phyloP scores from a whole-genome alignment of 345 rosid species.

The Hibiscus mutabilis region DNA sequence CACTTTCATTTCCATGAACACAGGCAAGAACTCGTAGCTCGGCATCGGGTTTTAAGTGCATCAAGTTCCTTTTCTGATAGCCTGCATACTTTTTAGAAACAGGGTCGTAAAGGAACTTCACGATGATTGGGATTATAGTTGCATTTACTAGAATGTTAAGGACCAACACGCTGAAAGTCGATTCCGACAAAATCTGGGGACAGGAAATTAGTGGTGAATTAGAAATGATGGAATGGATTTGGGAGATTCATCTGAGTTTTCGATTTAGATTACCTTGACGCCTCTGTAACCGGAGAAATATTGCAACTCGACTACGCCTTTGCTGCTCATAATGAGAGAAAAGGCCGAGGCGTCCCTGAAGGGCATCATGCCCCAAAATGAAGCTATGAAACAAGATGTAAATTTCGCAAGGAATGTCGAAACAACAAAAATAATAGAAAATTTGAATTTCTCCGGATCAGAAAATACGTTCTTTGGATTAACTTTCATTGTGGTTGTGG shows the following conservation, averaged over 20 bases:
- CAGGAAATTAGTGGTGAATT: not conserved
- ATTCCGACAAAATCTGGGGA: conserved; percentile 1
- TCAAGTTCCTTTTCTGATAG: conserved; percentile 27
- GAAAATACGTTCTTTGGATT: no score
- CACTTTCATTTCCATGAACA: conserved; percentile 33
- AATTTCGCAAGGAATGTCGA: conserved; percentile 23
- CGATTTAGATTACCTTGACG: no score
- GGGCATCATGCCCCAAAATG: conserved; percentile 35
- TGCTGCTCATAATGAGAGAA: not conserved
- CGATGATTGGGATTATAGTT: conserved; percentile 30
- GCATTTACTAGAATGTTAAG: conserved; percentile 10
- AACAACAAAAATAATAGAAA: not conserved
- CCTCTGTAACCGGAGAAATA: not conserved
- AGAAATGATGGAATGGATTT: no score
- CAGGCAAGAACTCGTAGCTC: conserved; percentile 34
- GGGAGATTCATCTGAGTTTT: no score
- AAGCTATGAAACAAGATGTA: conserved; percentile 25
- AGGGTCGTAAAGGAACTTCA: conserved; percentile 39
- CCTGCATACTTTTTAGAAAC: conserved; percentile 39
- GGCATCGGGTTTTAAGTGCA: conserved; percentile 16
- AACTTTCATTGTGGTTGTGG: no score
- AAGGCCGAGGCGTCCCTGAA: conserved; percentile 35
- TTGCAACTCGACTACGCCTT: not conserved
- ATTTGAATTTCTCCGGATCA: no score
- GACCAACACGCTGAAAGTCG: not conserved